phyloP scores from a whole-genome alignment of 257 asterid species.

The Gardenia jasminoides region DNA sequence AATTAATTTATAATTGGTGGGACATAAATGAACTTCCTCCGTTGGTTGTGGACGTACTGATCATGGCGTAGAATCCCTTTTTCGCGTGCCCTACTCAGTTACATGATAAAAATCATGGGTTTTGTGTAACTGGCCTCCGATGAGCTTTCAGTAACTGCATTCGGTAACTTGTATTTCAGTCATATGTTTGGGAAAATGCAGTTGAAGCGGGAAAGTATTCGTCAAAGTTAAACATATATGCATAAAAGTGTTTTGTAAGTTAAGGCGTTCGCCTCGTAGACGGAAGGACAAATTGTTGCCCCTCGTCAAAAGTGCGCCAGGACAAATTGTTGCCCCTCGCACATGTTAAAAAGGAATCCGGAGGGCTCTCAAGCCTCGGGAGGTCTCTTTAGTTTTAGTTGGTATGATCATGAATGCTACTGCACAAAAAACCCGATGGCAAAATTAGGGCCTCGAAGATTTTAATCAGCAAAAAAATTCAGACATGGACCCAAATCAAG shows the following conservation, averaged over 20 bases:
- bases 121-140: too few relatives aligned
- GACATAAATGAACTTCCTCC: constrained; percentile 33
- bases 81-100: constrained; percentile 11
- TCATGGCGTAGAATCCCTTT: constrained; percentile 25
- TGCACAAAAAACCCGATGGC: background rate
- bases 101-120: background rate
- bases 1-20: constrained; percentile 32
- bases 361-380: background rate
- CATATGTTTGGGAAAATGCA: too few relatives aligned
- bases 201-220: too few relatives aligned
- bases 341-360: too few relatives aligned
- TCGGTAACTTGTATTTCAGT: too few relatives aligned
- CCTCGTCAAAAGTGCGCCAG: too few relatives aligned
- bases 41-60: constrained; percentile 29
- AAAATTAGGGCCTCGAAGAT: background rate
- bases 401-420: background rate
- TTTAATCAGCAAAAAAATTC: background rate
- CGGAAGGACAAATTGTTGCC: too few relatives aligned
- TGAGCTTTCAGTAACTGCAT: too few relatives aligned
- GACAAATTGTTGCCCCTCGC: too few relatives aligned
- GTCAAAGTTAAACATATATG: too few relatives aligned
- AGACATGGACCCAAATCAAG: background rate
- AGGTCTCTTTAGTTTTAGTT: background rate
- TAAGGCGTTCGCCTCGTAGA: too few relatives aligned
- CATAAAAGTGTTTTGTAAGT: too few relatives aligned